Conservation (phyloP, 495 filamentous ascomycete genomes). For the Aspergillus baeticus region DNA sequence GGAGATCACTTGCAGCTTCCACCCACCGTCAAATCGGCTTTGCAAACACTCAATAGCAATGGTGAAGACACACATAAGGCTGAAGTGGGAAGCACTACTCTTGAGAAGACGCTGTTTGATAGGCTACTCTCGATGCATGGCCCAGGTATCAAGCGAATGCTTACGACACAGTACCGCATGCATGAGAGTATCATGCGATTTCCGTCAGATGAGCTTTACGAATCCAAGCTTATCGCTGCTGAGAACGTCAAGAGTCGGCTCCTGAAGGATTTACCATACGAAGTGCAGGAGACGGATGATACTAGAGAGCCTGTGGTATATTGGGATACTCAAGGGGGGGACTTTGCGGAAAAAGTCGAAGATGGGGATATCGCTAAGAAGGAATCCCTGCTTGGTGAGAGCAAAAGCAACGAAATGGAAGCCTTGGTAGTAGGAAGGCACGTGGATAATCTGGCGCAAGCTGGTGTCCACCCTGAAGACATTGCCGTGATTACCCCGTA, state of each 20-base stretch:
- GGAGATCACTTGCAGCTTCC: constrained; percentile 94
- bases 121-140: constrained; percentile 82
- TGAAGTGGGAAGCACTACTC: constrained; percentile 41
- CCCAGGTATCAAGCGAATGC: constrained; percentile 80
- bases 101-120: constrained; percentile 91
- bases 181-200: constrained; percentile 94
- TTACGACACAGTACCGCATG: constrained; percentile 99
- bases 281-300: constrained; percentile 78
- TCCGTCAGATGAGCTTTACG: constrained; percentile 87
- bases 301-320: constrained; percentile 87
- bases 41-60: constrained; percentile 21
- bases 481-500: constrained; percentile 96
- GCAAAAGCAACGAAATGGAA: constrained; percentile 92
- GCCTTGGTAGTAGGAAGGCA: constrained; percentile 76
- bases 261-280: constrained; percentile 75
- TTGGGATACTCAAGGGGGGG: constrained; percentile 93
- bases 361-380: constrained; percentile 52
- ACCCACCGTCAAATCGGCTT: constrained; percentile 81
- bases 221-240: constrained; percentile 72
- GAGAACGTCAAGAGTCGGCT: constrained; percentile 72
- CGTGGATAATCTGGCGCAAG: constrained; percentile 68
- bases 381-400: constrained; percentile 67
- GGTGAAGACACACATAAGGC: constrained; percentile 23
- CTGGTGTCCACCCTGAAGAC: constrained; percentile 75
- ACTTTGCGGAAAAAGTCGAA: constrained; percentile 68